Conservation (phyloP, 805 yeast species). For the Wickerhamiella slavikovae region DNA sequence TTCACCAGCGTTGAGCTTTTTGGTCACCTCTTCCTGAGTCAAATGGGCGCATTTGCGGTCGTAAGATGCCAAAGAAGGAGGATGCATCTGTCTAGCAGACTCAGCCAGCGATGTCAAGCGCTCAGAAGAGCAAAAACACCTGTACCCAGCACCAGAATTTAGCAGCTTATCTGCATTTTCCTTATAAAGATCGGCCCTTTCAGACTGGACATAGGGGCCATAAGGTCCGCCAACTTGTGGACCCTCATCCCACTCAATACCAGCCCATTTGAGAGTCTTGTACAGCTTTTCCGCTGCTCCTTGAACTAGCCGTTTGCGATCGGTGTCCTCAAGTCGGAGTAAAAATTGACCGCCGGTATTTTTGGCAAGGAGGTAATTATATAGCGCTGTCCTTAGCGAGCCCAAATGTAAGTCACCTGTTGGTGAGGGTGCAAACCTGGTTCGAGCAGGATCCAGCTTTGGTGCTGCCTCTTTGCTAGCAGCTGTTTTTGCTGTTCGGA, state of each 20-base stretch:
- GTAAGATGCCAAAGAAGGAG: slow-evolving; percentile 83
- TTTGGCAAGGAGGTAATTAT: slow-evolving; percentile 66
- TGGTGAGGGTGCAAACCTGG: slow-evolving; percentile 96
- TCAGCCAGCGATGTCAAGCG: slow-evolving; percentile 46
- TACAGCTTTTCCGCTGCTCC: slow-evolving; percentile 75
- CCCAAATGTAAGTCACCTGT: slow-evolving; percentile 93
- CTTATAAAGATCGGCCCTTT: slow-evolving; percentile 45
- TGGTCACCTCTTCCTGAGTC: slow-evolving; percentile 22
- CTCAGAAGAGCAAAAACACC: slow-evolving; percentile 72
- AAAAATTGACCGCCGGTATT: slow-evolving; percentile 65
- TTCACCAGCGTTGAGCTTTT: slow-evolving; percentile 14
- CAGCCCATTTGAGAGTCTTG: slow-evolving; percentile 59
- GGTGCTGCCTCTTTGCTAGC: background rate
- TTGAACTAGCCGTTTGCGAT: slow-evolving; percentile 49
- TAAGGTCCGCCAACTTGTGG: slow-evolving; percentile 35
- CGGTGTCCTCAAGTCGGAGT: slow-evolving; percentile 82
- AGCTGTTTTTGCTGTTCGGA: background rate
- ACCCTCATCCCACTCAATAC: slow-evolving; percentile 62
- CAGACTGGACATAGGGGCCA: slow-evolving; percentile 78
- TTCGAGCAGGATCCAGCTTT: slow-evolving; percentile 35
- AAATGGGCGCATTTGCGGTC: slow-evolving; percentile 57
- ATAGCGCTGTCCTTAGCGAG: slow-evolving; percentile 78
- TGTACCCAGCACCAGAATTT: slow-evolving; percentile 52
- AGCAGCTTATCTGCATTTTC: slow-evolving; percentile 36
- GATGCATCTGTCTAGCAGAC: slow-evolving; percentile 51